Evolutionary conservation across 2,329 filamentous ascomycete species (phyloP).

Genomic region (Aureobasidium pullulans): DNA sequence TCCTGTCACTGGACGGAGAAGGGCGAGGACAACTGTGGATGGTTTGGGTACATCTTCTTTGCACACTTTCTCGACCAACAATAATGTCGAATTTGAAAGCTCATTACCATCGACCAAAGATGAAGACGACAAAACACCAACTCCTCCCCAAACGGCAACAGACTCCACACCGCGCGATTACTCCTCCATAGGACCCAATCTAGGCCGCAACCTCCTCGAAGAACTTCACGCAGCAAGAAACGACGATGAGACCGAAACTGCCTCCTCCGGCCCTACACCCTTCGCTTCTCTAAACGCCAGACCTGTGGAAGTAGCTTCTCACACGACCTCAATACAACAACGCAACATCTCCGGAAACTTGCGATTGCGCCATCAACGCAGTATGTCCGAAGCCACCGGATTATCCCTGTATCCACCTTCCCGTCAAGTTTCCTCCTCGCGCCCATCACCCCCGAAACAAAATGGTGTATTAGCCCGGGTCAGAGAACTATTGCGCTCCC

Average conservation of each 20-base stretch:
- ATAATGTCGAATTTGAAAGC: no score
- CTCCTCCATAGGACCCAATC: constrained; percentile 20
- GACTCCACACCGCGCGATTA: constrained; percentile 17
- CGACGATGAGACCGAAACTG: constrained; percentile 3
- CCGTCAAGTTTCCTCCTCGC: neutral
- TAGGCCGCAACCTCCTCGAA: constrained; percentile 28
- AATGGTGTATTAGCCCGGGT: neutral
- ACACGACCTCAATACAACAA: neutral
- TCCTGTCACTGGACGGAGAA: constrained; percentile 13
- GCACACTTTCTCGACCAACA: neutral
- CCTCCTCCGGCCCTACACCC: neutral
- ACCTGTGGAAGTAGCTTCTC: neutral
- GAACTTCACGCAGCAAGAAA: constrained; percentile 23
- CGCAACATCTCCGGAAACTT: neutral
- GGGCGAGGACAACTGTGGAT: constrained; percentile 19
- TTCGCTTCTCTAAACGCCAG: neutral
- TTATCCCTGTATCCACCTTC: constrained; percentile 1
- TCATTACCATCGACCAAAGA: neutral
- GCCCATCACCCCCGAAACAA: neutral
- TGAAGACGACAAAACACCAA: neutral
- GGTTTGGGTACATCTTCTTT: neutral
- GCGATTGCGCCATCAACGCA: constrained; percentile 11
- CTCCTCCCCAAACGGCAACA: neutral
- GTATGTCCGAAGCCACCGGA: constrained; percentile 15
- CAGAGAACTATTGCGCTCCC: constrained; percentile 22